phyloP scores from a whole-genome alignment of 306 rosid genomes.

The Corylus avellana region DNA sequence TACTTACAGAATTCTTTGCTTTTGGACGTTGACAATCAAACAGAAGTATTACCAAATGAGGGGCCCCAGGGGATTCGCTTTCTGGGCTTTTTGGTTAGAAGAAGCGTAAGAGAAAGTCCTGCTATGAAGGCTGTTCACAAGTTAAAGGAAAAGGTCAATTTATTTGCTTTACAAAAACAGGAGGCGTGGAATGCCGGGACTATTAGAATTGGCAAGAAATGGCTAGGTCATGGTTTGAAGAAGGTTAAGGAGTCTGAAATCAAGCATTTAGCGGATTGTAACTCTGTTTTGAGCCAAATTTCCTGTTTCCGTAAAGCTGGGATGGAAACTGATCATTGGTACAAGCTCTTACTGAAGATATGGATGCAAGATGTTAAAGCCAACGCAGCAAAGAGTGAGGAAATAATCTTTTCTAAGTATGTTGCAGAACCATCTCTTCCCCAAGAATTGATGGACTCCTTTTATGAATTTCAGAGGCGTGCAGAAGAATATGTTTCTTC shows the following conservation, averaged over 20 bases:
- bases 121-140: constrained; percentile 81
- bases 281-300: constrained; percentile 57
- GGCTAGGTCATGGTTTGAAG: constrained; percentile 90
- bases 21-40: constrained; percentile 55
- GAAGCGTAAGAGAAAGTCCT: constrained; percentile 59
- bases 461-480: constrained; percentile 59
- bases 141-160: constrained; percentile 74
- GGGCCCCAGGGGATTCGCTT: constrained; percentile 48
- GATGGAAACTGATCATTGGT: constrained; percentile 98
- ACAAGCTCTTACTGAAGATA: constrained; percentile 67
- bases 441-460: constrained; percentile 61
- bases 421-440: constrained; percentile 81
- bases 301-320: constrained; percentile 74
- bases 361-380: constrained; percentile 79
- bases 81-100: constrained; percentile 64
- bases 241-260: constrained; percentile 93
- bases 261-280: constrained; percentile 61
- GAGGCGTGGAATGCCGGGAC: constrained; percentile 81
- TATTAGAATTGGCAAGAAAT: constrained; percentile 74
- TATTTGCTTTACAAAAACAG: constrained; percentile 68
- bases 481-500: constrained; percentile 66
- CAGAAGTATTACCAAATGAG: constrained; percentile 57
- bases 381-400: constrained; percentile 58
- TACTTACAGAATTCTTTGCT: constrained; percentile 62
- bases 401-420: constrained; percentile 56